These are phyloP conservation scores for Groenewaldozyma tartarivorans DNA, from an alignment of 805 yeast species.

Conservation along the genomic window DNA sequence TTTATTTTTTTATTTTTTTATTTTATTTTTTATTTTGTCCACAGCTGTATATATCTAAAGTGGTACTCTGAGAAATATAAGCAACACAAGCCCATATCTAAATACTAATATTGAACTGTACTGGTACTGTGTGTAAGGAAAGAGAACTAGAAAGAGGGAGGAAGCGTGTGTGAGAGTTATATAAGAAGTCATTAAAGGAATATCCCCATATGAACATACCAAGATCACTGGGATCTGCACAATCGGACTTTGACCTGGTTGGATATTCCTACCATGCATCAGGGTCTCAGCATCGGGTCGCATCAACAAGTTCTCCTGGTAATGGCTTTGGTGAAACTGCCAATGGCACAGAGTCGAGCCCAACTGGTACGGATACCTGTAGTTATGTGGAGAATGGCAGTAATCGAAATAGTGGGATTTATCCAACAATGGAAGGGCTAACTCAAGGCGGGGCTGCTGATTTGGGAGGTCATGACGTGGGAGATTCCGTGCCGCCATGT, in stretches of 20 bases:
- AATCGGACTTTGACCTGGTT: constrained; percentile 1
- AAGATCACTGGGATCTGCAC: constrained; percentile 2
- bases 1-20: too few relatives aligned
- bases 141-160: too few relatives aligned
- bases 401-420: not conserved
- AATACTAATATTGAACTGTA: too few relatives aligned
- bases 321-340: not conserved
- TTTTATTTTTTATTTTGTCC: too few relatives aligned
- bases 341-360: too few relatives aligned
- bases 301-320: not conserved
- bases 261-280: constrained; percentile 1
- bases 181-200: not conserved
- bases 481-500: not conserved
- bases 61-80: too few relatives aligned
- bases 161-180: not conserved
- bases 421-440: not conserved
- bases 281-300: not conserved
- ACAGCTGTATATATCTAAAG: too few relatives aligned
- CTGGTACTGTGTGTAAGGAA: too few relatives aligned
- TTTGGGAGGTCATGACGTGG: not conserved
- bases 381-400: not conserved
- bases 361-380: not conserved
- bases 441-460: not conserved
- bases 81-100: too few relatives aligned
- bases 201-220: constrained; percentile 3